Percentiles rank a stretch among this genome's conserved stretches.
Evolutionary conservation across 2,329 filamentous ascomycete species (phyloP).

Genomic region (Epichloe gansuensis): DNA sequence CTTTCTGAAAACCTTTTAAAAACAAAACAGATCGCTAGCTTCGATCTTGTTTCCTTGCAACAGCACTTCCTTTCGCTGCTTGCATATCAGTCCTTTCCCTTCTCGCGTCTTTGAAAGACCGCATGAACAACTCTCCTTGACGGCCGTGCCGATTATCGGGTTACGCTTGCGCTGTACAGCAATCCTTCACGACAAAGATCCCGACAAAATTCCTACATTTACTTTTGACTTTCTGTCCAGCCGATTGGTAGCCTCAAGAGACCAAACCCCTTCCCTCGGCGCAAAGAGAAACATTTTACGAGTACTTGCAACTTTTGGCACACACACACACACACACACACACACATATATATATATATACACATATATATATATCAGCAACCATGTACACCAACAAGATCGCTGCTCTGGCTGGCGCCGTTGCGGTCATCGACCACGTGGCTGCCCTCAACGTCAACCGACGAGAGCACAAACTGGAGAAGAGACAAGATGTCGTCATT

Average conservation of each 20-base stretch:
- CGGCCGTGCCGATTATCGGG: slow-evolving; percentile 22
- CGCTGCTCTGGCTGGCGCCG: slow-evolving; percentile 28
- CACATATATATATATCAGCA: background rate
- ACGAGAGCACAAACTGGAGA: slow-evolving; percentile 25
- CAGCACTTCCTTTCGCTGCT: slow-evolving; percentile 18
- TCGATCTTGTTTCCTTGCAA: slow-evolving; percentile 8
- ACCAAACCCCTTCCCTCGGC: background rate
- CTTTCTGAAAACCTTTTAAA: slow-evolving; percentile 7
- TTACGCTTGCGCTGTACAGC: background rate
- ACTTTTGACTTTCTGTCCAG: background rate
- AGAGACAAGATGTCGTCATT: slow-evolving; percentile 23
- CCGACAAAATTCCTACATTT: background rate
- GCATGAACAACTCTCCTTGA: slow-evolving; percentile 17
- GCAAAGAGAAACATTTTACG: background rate
- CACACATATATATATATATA: no score
- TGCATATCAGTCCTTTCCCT: slow-evolving; percentile 20
- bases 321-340: background rate
- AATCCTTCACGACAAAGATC: background rate
- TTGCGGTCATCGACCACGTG: slow-evolving; percentile 31
- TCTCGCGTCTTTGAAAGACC: slow-evolving; percentile 41
- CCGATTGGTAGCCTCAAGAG: slow-evolving; percentile 6
- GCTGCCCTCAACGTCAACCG: slow-evolving; percentile 31
- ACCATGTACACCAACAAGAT: slow-evolving; percentile 34
- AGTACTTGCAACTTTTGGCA: background rate
- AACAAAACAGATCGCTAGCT: slow-evolving; percentile 8